Conservation (phyloP, 2,329 filamentous ascomycete species). For the Cercospora canescens region DNA sequence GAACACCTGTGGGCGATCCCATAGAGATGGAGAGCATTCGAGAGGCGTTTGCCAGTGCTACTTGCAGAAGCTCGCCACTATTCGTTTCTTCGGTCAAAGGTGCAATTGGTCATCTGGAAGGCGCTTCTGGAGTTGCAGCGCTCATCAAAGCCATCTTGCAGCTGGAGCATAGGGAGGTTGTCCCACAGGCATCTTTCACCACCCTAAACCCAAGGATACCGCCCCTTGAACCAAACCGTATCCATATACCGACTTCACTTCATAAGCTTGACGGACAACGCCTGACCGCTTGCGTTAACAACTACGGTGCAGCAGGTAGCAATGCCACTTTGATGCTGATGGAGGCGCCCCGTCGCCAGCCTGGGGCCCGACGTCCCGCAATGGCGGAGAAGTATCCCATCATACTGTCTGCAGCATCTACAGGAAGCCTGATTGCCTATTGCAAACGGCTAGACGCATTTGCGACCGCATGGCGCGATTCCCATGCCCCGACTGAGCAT, state of each 20-base stretch:
- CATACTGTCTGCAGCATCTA: background rate
- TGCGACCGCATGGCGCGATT: background rate
- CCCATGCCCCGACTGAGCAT: background rate
- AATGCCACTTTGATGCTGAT: slow-evolving; percentile 28
- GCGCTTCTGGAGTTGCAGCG: slow-evolving; percentile 33
- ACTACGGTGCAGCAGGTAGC: slow-evolving; percentile 41
- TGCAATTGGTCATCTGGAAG: slow-evolving; percentile 40
- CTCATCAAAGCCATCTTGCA: slow-evolving; percentile 40
- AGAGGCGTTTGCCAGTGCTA: background rate
- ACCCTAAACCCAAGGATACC: slow-evolving; percentile 17
- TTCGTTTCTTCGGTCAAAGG: slow-evolving; percentile 36
- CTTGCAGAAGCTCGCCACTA: slow-evolving; percentile 14
- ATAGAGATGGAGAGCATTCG: slow-evolving; percentile 13
- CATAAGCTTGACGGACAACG: slow-evolving; percentile 1
- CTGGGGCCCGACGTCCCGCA: background rate
- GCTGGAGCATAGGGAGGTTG: slow-evolving; percentile 35
- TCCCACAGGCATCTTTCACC: slow-evolving; percentile 26
- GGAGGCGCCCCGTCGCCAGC: background rate
- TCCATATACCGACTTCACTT: slow-evolving; percentile 4
- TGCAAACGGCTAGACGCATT: background rate
- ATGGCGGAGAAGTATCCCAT: background rate
- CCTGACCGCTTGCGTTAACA: slow-evolving; percentile 34
- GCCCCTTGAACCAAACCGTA: background rate
- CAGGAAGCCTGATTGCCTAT: background rate
- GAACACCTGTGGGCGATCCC: slow-evolving; percentile 17